Evolutionary conservation across 2,329 filamentous ascomycete species (phyloP).

Genomic region (Penicillium sp.): DNA sequence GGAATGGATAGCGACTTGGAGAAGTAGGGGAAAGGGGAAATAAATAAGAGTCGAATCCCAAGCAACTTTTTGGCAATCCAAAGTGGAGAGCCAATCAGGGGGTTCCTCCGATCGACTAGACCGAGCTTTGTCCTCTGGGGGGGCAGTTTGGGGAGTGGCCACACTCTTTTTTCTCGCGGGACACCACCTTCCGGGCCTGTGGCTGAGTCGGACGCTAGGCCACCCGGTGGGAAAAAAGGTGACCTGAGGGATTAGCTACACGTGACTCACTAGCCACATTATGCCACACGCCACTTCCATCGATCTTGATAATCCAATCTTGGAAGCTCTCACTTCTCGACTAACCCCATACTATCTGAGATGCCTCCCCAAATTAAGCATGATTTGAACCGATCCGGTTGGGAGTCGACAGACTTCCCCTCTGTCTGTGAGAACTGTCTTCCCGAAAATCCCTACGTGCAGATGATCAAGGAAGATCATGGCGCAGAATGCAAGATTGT

Average conservation of each 20-base stretch:
- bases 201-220: conserved; percentile 19
- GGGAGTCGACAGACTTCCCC: conserved; percentile 69
- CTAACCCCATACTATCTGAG: conserved; percentile 5
- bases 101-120: conserved; percentile 9
- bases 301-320: conserved; percentile 10
- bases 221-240: conserved; percentile 14
- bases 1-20: conserved; percentile 12
- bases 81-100: conserved; percentile 12
- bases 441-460: conserved; percentile 94
- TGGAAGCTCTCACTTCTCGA: conserved; percentile 1
- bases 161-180: conserved; percentile 10
- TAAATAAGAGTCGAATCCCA: conserved; percentile 22
- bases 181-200: conserved; percentile 20
- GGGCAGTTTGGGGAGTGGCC: conserved; percentile 2
- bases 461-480: conserved; percentile 98
- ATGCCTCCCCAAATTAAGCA: conserved; percentile 91
- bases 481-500: conserved; percentile 77
- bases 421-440: conserved; percentile 78
- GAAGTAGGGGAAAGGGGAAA: conserved; percentile 17
- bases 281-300: conserved; percentile 16
- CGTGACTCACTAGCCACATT: conserved; percentile 10
- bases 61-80: conserved; percentile 26
- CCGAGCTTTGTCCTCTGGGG: conserved; percentile 8
- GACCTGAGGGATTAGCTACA: conserved; percentile 14
- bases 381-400: conserved; percentile 90